Conservation (phyloP, 345 rosid species). For the Crucihimalaya himalaica region DNA sequence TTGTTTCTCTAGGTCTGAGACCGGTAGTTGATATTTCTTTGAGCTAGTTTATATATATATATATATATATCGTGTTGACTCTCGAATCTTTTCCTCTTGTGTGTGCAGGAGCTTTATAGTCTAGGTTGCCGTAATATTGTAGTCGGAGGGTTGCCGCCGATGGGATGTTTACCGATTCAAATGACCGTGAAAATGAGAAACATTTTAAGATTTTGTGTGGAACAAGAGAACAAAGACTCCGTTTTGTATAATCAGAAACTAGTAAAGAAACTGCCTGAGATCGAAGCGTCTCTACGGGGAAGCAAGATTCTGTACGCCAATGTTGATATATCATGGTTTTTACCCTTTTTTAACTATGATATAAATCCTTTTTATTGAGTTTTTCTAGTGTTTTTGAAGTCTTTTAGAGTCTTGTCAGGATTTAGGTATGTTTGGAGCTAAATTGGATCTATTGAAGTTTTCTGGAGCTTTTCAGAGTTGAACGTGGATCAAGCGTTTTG, state of each 20-base stretch:
- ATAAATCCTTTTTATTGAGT: too few species aligned
- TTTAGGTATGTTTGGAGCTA: too few species aligned
- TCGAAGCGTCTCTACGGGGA: conserved; percentile 44
- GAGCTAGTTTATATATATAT: background rate
- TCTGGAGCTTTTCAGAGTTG: too few species aligned
- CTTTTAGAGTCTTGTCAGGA: too few species aligned
- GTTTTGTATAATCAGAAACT: conserved; percentile 52
- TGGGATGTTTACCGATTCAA: conserved; percentile 65
- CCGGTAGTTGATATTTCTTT: background rate
- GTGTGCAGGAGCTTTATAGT: conserved; percentile 47
- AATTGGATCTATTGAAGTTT: too few species aligned
- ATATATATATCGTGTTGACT: background rate
- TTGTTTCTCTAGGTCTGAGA: background rate
- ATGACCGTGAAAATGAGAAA: conserved; percentile 13
- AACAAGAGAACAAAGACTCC: conserved; percentile 49
- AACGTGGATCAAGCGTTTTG: too few species aligned
- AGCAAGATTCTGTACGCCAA: conserved; percentile 45
- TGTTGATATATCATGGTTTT: too few species aligned
- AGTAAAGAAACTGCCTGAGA: conserved; percentile 23
- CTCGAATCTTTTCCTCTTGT: background rate
- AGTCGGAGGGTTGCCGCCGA: conserved; percentile 57
- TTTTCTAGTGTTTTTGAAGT: too few species aligned
- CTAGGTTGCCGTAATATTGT: conserved; percentile 47
- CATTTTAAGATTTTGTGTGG: background rate
- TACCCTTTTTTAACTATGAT: too few species aligned